phyloP scores from a whole-genome alignment of 176 grass and related monocot genomes.

The Oryza nivara region DNA sequence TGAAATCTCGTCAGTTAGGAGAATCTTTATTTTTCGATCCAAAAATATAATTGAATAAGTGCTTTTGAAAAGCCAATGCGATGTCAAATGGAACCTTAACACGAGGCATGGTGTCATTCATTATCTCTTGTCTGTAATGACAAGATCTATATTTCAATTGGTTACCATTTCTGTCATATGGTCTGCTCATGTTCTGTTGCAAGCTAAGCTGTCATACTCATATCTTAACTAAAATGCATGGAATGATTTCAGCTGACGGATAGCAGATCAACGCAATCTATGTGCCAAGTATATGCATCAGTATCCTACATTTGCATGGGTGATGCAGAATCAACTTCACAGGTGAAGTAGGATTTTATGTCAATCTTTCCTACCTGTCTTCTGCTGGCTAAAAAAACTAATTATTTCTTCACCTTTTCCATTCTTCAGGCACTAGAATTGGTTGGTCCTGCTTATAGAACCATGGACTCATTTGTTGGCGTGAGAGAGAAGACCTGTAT shows the following conservation, averaged over 20 bases:
- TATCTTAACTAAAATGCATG: slow-evolving; percentile 25
- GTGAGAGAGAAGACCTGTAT: slow-evolving; percentile 96
- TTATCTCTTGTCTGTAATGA: not conserved
- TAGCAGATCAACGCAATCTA: slow-evolving; percentile 89
- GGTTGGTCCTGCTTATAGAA: slow-evolving; percentile 84
- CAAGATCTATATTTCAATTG: not conserved
- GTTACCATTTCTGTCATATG: not conserved
- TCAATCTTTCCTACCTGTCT: not conserved
- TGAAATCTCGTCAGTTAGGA: not conserved
- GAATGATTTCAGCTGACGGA: slow-evolving; percentile 78
- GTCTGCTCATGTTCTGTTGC: slow-evolving; percentile 28
- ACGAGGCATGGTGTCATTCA: not conserved
- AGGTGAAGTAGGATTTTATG: slow-evolving; percentile 55
- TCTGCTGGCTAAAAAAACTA: slow-evolving; percentile 8
- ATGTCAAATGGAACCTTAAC: not conserved
- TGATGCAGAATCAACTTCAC: slow-evolving; percentile 88
- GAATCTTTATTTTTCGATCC: not conserved
- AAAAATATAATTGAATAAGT: not conserved
- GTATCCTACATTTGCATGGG: slow-evolving; percentile 91
- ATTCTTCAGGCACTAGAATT: slow-evolving; percentile 77
- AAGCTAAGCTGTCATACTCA: not conserved
- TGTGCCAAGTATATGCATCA: slow-evolving; percentile 95
- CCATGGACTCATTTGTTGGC: slow-evolving; percentile 94
- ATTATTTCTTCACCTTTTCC: slow-evolving; percentile 17
- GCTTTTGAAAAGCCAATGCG: not conserved